Conservation (phyloP, 2,329 filamentous ascomycete species). For the Dryadomyces quercivorus region DNA sequence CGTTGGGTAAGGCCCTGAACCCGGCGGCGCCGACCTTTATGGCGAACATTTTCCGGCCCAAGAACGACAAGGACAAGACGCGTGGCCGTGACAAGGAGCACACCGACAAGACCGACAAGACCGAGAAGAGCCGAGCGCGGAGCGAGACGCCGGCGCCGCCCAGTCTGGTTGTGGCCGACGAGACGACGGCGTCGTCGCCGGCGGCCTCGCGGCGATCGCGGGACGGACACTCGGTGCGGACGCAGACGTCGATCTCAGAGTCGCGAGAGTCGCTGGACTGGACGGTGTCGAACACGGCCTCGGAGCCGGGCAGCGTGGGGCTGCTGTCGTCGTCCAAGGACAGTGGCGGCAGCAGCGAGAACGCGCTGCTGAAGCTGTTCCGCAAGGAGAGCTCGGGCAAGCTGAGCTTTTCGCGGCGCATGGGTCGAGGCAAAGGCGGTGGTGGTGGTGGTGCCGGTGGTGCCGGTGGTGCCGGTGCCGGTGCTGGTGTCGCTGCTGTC, state of each 20-base stretch:
- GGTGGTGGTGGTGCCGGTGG: slow-evolving; percentile 28
- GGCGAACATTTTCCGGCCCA: slow-evolving; percentile 48
- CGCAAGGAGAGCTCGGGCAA: slow-evolving; percentile 55
- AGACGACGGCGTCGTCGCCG: slow-evolving; percentile 23
- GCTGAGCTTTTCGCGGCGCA: slow-evolving; percentile 47
- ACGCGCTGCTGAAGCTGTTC: slow-evolving; percentile 51
- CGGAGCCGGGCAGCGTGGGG: slow-evolving; percentile 31
- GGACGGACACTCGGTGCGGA: slow-evolving; percentile 44
- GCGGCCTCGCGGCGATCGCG: slow-evolving; percentile 41
- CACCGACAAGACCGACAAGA: slow-evolving; percentile 15
- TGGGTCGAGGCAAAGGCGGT: slow-evolving; percentile 35
- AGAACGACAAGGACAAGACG: slow-evolving; percentile 21
- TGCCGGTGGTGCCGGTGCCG: no score
- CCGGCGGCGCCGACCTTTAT: slow-evolving; percentile 84
- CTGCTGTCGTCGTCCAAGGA: slow-evolving; percentile 29
- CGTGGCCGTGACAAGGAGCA: slow-evolving; percentile 25
- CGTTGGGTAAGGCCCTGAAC: slow-evolving; percentile 57
- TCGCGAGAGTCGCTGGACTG: slow-evolving; percentile 48
- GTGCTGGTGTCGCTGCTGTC: no score
- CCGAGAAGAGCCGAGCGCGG: not conserved
- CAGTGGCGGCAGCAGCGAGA: slow-evolving; percentile 24
- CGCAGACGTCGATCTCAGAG: slow-evolving; percentile 46
- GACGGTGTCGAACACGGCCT: slow-evolving; percentile 42
- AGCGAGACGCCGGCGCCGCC: slow-evolving; percentile 15
- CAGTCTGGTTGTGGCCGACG: slow-evolving; percentile 28